These are phyloP conservation scores for Nicotiana paniculata DNA, from an alignment of 257 asterid species.

Conservation along the genomic window DNA sequence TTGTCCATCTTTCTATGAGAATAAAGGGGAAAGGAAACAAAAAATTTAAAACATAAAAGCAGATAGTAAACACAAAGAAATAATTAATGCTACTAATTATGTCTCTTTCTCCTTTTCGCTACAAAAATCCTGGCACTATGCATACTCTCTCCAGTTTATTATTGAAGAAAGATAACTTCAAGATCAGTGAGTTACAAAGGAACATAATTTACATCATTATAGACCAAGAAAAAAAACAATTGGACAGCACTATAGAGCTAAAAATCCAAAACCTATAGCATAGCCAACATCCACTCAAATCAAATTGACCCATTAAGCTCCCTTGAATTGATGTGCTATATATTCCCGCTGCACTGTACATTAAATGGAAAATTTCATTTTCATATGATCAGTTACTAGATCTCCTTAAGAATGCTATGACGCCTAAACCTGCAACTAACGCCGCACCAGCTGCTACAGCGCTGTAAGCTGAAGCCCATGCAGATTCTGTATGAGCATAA, in stretches of 20 bases:
- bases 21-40: too few relatives aligned
- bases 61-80: too few relatives aligned
- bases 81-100: too few relatives aligned
- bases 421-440: slow-evolving; percentile 71
- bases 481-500: slow-evolving; percentile 42
- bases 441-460: slow-evolving; percentile 88
- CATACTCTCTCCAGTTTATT: not conserved
- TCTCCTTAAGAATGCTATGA: slow-evolving; percentile 61
- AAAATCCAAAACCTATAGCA: not conserved
- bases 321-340: not conserved
- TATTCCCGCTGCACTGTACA: not conserved
- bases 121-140: not conserved
- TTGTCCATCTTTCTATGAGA: too few relatives aligned
- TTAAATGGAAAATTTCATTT: not conserved
- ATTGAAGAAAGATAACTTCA: not conserved
- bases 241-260: not conserved
- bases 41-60: too few relatives aligned
- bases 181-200: not conserved
- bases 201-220: not conserved
- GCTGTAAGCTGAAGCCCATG: slow-evolving; percentile 63
- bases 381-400: slow-evolving; percentile 23
- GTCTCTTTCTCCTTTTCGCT: not conserved
- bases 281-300: not conserved
- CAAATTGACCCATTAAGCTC: not conserved
- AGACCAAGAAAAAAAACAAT: not conserved